Evolutionary conservation across 331 rosid genomes (phyloP), one percentile per base, ranked within the genome.

Genomic region (Pyracantha coccinea): DNA sequence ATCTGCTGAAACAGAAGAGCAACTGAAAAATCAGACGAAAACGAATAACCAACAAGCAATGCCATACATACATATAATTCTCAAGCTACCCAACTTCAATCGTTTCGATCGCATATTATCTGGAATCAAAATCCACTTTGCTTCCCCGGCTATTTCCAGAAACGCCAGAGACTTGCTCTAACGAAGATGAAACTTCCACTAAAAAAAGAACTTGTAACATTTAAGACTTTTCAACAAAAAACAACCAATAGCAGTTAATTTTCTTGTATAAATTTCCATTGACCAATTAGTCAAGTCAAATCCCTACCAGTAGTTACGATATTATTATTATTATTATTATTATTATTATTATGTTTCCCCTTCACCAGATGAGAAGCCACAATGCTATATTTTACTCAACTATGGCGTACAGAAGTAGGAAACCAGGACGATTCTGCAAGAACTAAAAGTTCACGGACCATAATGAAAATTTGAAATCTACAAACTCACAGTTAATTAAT

Each of bases 241-340:
- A 69, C 12, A 47, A 23, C 54, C 53, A 15, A 17, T 54, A 55
- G 21, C 31, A 28, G 75, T 85, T 76, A 65, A 82, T 71, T 68
- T 68, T 74, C 78, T 50, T 60, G 57, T 74, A 21, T 13, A 25
- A 53, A 72, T 3, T 33, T 21, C 53, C 24, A 57, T 24, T 29
- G 47, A 66, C 71, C 81, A 73, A 25, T 61, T 38, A 71, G 86
- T 79, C 69, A 75, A 77, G 38, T 58, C 45, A 38, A 38, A 38
- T 10, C 45, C n/a, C 21, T 41, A 32, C 8, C 1, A 28, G 6
- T 5, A 15, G 50, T 63, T 28, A 33, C 15, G 3, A 28, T 35
- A 73, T 19, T 19, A 28, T 7, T 71, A 6, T 28, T 8, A 19
- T 65, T 52, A n/a, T 59, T 20, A 32, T 33, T 38, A 73, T 14